Evolutionary conservation across 306 rosid species (phyloP).

Genomic region (Coriaria nepalensis): DNA sequence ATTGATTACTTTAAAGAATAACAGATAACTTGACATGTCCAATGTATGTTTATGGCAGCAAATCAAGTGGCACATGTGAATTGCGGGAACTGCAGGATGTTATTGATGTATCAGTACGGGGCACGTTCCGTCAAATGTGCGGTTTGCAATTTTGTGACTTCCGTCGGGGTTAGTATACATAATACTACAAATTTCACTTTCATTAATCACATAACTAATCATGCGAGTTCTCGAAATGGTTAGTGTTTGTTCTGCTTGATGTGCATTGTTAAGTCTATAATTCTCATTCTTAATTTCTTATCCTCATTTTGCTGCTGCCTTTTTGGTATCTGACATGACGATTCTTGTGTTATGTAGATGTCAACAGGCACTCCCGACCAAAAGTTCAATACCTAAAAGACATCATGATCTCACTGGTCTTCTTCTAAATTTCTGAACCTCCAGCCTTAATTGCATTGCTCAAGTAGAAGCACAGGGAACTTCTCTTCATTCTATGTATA

Average conservation of each 20-base stretch:
- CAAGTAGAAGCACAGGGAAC: no score
- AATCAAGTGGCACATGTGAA: constrained; percentile 97
- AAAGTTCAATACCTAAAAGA: constrained; percentile 44
- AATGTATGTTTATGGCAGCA: constrained; percentile 40
- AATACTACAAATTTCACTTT: constrained; percentile 2
- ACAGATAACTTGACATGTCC: not conserved
- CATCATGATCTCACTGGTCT: constrained; percentile 10
- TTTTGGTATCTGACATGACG: constrained; percentile 4
- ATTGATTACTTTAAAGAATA: not conserved
- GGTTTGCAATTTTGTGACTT: constrained; percentile 94
- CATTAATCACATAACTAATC: not conserved
- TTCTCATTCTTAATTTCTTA: constrained; percentile 5
- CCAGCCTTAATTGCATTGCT: no score
- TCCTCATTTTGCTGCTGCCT: not conserved
- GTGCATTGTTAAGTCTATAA: not conserved
- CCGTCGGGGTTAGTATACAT: constrained; percentile 67
- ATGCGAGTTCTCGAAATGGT: not conserved
- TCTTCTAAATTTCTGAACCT: constrained; percentile 12
- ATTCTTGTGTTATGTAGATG: constrained; percentile 6
- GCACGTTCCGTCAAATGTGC: constrained; percentile 96
- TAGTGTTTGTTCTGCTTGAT: not conserved
- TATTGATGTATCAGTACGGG: constrained; percentile 87
- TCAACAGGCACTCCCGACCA: constrained; percentile 29
- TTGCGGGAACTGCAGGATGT: constrained; percentile 94
- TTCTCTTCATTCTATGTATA: no score